A percentile compares a stretch with the other conserved stretches of the same genome.
phyloP scores from a whole-genome alignment of 257 asterid species.

The Solanum pennellii region DNA sequence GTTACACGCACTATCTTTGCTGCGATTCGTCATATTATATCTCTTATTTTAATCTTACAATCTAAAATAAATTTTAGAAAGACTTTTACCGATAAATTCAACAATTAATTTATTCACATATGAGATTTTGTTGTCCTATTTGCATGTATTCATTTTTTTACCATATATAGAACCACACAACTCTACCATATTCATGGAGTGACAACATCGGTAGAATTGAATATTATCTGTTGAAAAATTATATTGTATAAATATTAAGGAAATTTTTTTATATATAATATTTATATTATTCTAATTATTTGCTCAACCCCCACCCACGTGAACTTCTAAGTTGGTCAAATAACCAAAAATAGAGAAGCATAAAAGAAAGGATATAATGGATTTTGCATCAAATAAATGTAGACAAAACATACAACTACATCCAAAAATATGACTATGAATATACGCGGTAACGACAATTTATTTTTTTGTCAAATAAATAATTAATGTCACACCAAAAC shows the following conservation, averaged over 20 bases:
- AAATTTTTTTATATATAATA: too few relatives aligned
- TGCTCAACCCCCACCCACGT: too few relatives aligned
- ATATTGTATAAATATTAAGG: background rate
- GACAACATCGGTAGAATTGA: too few relatives aligned
- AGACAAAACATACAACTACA: background rate
- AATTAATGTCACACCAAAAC: background rate
- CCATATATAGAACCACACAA: background rate
- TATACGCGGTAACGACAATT: background rate
- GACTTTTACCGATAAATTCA: background rate
- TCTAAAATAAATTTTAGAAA: background rate
- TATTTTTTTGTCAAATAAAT: background rate
- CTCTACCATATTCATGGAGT: background rate
- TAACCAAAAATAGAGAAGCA: background rate
- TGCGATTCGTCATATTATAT: background rate
- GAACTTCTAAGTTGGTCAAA: background rate
- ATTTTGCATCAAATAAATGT: background rate
- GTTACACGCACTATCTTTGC: too few relatives aligned
- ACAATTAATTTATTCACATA: background rate
- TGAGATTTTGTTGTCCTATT: background rate
- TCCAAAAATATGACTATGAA: background rate
- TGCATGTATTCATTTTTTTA: background rate
- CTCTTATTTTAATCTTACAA: background rate
- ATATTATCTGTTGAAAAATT: background rate
- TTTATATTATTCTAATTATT: too few relatives aligned
- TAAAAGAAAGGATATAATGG: background rate